Conservation (phyloP, 2,329 filamentous ascomycete species). For the Paraphaeosphaeria sporulosa region DNA sequence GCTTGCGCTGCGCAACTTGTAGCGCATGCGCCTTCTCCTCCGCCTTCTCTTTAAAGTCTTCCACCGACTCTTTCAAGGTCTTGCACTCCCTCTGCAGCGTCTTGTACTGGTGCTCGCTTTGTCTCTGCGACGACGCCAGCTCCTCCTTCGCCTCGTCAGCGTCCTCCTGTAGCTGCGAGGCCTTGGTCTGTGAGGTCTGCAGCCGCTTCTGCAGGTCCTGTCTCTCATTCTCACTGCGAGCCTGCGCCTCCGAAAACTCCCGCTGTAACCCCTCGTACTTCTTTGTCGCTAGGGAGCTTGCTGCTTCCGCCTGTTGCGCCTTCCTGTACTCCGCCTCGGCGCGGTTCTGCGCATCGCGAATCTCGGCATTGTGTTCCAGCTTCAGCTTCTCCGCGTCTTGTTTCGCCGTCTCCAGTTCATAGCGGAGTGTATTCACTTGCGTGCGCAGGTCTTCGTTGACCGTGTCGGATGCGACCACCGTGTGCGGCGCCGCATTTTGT, state of each 20-base stretch:
- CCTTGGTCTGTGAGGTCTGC: slow-evolving; percentile 70
- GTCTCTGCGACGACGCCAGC: slow-evolving; percentile 72
- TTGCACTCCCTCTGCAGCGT: slow-evolving; percentile 69
- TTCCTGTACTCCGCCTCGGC: slow-evolving; percentile 86
- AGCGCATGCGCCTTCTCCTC: slow-evolving; percentile 64
- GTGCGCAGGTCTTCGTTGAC: slow-evolving; percentile 83
- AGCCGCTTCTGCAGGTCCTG: slow-evolving; percentile 63
- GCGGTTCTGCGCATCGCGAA: slow-evolving; percentile 79
- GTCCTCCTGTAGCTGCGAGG: slow-evolving; percentile 79
- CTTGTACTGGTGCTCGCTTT: slow-evolving; percentile 65
- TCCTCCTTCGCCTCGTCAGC: slow-evolving; percentile 82
- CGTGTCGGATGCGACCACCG: slow-evolving; percentile 50
- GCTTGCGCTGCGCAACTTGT: slow-evolving; percentile 69
- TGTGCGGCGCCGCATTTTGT: slow-evolving; percentile 45
- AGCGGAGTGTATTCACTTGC: slow-evolving; percentile 85
- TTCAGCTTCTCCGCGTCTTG: slow-evolving; percentile 84
- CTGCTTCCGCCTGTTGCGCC: slow-evolving; percentile 65
- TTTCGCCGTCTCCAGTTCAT: slow-evolving; percentile 85
- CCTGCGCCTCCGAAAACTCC: slow-evolving; percentile 64
- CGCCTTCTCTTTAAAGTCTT: slow-evolving; percentile 68
- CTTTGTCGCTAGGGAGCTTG: slow-evolving; percentile 58
- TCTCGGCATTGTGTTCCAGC: slow-evolving; percentile 81
- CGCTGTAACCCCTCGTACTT: slow-evolving; percentile 63
- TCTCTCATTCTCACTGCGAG: slow-evolving; percentile 63
- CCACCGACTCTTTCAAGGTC: slow-evolving; percentile 64